phyloP scores from a whole-genome alignment of 805 yeast species.

The Candida ovalis region DNA sequence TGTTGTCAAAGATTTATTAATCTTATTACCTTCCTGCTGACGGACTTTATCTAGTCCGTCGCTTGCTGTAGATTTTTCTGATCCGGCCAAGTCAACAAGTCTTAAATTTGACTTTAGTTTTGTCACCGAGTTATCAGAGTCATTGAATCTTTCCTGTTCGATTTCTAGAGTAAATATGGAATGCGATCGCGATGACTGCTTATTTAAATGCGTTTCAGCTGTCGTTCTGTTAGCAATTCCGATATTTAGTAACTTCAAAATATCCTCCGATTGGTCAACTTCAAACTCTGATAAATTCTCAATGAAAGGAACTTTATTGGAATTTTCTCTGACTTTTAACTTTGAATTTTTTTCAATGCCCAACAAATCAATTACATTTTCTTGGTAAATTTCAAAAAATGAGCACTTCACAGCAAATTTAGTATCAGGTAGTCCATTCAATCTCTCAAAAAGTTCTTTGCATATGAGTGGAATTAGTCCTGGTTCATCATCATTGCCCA shows the following conservation, averaged over 20 bases:
- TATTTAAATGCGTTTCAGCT: constrained; percentile 72
- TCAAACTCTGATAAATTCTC: constrained; percentile 56
- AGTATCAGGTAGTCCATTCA: constrained; percentile 29
- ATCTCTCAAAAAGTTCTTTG: constrained; percentile 44
- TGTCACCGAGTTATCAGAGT: constrained; percentile 25
- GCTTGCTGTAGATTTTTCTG: constrained; percentile 64
- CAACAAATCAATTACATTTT: constrained; percentile 65
- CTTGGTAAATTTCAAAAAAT: constrained; percentile 75
- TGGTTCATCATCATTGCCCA: constrained; percentile 45
- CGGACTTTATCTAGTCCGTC: constrained; percentile 48
- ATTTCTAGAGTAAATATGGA: constrained; percentile 67
- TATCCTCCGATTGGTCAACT: constrained; percentile 47
- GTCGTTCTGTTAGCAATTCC: constrained; percentile 63
- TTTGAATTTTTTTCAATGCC: constrained; percentile 16
- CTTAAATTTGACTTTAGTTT: constrained; percentile 54
- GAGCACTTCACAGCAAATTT: constrained; percentile 48
- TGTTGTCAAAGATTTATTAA: constrained; percentile 74
- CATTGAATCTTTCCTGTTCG: constrained; percentile 50
- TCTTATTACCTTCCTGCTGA: constrained; percentile 70
- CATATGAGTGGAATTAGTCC: constrained; percentile 70
- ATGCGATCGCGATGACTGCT: constrained; percentile 72
- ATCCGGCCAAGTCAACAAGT: constrained; percentile 78
- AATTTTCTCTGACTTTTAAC: constrained; percentile 56
- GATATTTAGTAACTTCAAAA: constrained; percentile 38
- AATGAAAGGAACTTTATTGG: constrained; percentile 67